Percentiles rank a stretch among this genome's conserved stretches.
phyloP scores from a whole-genome alignment of 2,329 filamentous ascomycete species.

The Aspergillus pseudotamarii region DNA sequence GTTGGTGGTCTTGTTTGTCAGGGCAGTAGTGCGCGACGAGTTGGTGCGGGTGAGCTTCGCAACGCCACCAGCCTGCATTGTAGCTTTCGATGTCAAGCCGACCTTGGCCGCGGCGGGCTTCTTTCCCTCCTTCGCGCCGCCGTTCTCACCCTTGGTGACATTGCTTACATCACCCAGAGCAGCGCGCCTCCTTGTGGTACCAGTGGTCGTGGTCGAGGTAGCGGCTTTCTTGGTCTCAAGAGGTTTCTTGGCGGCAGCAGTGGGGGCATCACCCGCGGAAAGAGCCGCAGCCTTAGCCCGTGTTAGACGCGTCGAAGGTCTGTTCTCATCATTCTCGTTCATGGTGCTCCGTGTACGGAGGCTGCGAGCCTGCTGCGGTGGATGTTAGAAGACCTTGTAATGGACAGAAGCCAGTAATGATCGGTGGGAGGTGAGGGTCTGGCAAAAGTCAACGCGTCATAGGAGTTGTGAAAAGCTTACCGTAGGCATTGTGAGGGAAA shows the following conservation, averaged over 20 bases:
- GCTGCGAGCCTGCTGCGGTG: constrained; percentile 63
- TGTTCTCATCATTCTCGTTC: constrained; percentile 96
- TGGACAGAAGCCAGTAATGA: constrained; percentile 4
- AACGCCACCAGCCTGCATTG: constrained; percentile 75
- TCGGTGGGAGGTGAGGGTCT: constrained; percentile 5
- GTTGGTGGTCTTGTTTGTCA: constrained; percentile 65
- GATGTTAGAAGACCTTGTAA: constrained; percentile 39
- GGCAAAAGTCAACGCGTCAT: constrained; percentile 18
- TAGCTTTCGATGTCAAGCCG: constrained; percentile 76
- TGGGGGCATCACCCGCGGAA: constrained; percentile 51
- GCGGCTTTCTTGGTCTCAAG: constrained; percentile 72
- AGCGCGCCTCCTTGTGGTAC: constrained; percentile 71
- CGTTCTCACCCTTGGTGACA: constrained; percentile 71
- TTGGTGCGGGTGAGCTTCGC: constrained; percentile 68
- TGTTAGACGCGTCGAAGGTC: constrained; percentile 77
- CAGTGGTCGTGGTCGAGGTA: constrained; percentile 47
- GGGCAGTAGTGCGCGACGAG: constrained; percentile 62
- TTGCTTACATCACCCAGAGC: constrained; percentile 96
- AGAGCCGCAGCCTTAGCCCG: constrained; percentile 85
- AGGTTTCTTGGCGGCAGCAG: constrained; percentile 65
- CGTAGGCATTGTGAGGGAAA: constrained; percentile 56
- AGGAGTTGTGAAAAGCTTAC: constrained; percentile 47
- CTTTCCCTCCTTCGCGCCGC: constrained; percentile 67
- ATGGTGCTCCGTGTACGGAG: constrained; percentile 74
- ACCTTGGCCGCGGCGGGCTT: constrained; percentile 67